These are phyloP conservation scores for Daldinia decipiens DNA, from an alignment of 495 filamentous ascomycete species.

Conservation along the genomic window DNA sequence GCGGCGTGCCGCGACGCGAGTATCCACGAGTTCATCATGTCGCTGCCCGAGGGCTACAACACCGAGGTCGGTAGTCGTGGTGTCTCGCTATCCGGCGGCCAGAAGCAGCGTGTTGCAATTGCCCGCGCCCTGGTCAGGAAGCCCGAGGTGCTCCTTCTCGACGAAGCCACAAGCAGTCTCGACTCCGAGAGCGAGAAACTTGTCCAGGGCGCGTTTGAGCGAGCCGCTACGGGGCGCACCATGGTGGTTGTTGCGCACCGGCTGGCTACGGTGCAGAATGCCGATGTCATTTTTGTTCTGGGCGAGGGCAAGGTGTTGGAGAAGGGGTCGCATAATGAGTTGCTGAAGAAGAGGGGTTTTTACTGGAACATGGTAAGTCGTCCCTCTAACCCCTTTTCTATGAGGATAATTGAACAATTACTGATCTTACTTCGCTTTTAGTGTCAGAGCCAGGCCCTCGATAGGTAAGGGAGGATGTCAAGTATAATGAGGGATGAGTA, in stretches of 20 bases:
- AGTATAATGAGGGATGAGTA: background rate
- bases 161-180: conserved; percentile 82
- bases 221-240: conserved; percentile 70
- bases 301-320: conserved; percentile 67
- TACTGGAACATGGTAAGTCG: conserved; percentile 65
- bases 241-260: conserved; percentile 81
- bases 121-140: conserved; percentile 80
- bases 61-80: conserved; percentile 75
- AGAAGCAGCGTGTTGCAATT: conserved; percentile 83
- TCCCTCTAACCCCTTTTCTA: background rate
- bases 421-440: conserved; percentile 17
- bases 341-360: conserved; percentile 62
- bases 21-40: conserved; percentile 72
- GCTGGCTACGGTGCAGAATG: conserved; percentile 67
- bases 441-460: conserved; percentile 49
- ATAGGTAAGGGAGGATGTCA: conserved; percentile 22
- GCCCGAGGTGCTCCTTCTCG: conserved; percentile 77
- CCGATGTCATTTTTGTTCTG: conserved; percentile 68
- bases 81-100: conserved; percentile 77
- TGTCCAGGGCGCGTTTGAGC: conserved; percentile 77
- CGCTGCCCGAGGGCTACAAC: conserved; percentile 70
- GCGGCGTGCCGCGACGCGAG: conserved; percentile 72
- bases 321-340: conserved; percentile 62
- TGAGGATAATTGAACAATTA: background rate
- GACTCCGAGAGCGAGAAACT: conserved; percentile 81